Conservation (phyloP, 2,329 filamentous ascomycete species). For the Phialophora tarda region DNA sequence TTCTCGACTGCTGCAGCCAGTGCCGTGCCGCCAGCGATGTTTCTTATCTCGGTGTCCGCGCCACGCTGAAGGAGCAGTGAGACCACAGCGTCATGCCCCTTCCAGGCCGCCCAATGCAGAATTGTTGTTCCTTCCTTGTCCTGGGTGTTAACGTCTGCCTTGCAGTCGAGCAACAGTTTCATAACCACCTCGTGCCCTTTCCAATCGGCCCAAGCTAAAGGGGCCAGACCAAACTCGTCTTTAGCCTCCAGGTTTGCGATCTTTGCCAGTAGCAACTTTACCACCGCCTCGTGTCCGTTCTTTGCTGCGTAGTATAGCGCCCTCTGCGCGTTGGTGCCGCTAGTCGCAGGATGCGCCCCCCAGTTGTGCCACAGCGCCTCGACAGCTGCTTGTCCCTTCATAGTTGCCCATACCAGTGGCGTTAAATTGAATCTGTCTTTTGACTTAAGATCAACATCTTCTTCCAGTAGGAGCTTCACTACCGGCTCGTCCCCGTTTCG, state of each 20-base stretch:
- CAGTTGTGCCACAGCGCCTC: neutral
- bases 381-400: conserved; percentile 13
- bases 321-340: neutral
- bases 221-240: conserved; percentile 4
- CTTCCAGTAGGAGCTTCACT: conserved; percentile 26
- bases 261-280: conserved; percentile 25
- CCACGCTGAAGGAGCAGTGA: neutral
- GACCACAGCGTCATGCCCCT: conserved; percentile 14
- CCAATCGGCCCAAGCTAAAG: conserved; percentile 19
- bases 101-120: conserved; percentile 5
- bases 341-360: neutral
- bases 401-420: conserved; percentile 20
- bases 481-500: conserved; percentile 21
- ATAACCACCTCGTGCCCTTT: conserved; percentile 26
- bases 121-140: conserved; percentile 6
- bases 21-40: neutral
- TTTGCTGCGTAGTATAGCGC: conserved; percentile 17
- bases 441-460: conserved; percentile 12
- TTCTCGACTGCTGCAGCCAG: neutral
- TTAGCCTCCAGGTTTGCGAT: conserved; percentile 6
- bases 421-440: conserved; percentile 8
- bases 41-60: neutral
- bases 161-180: conserved; percentile 18
- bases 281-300: conserved; percentile 25
- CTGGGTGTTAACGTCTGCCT: conserved; percentile 16